Conservation (phyloP, 2,329 filamentous ascomycete species). For the Phoma sp. region DNA sequence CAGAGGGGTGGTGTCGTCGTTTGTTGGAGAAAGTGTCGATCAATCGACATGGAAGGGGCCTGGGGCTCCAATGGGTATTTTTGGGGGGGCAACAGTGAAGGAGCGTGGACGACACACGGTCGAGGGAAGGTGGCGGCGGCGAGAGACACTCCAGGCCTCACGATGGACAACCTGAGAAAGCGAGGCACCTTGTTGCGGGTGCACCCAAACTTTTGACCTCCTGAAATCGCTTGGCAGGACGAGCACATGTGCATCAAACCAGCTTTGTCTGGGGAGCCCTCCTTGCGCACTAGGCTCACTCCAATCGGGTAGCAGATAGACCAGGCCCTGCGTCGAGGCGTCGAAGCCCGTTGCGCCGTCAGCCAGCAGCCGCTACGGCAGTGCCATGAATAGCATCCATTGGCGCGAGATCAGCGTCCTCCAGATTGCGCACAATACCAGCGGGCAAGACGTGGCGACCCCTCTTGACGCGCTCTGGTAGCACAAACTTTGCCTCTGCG, state of each 20-base stretch:
- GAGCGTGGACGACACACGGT: conserved; percentile 35
- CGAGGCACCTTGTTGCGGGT: conserved; percentile 18
- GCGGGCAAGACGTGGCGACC: conserved; percentile 3
- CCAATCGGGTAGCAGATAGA: conserved; percentile 28
- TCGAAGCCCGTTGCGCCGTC: conserved; percentile 28
- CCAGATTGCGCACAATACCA: conserved; percentile 1
- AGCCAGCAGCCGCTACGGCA: conserved; percentile 9
- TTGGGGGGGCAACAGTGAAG: conserved; percentile 33
- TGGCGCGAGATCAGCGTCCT: conserved; percentile 14
- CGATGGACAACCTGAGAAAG: conserved; percentile 23
- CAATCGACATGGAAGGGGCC: conserved; percentile 15
- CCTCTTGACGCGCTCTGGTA: background rate
- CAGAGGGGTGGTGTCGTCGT: conserved; percentile 21
- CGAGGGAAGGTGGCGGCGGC: conserved; percentile 1
- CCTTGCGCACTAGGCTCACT: conserved; percentile 19
- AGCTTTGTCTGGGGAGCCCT: conserved; percentile 29
- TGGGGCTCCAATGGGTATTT: conserved; percentile 6
- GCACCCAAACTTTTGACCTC: conserved; percentile 29
- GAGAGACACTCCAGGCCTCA: conserved; percentile 15
- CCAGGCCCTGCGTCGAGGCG: conserved; percentile 33
- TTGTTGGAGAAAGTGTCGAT: conserved; percentile 13
- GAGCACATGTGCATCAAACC: conserved; percentile 24
- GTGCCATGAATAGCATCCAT: conserved; percentile 16
- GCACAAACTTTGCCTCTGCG: background rate
- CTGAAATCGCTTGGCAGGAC: conserved; percentile 33